Evolutionary conservation across 768 basidiomycete species (phyloP).

Genomic region (Lentinula sp.): DNA sequence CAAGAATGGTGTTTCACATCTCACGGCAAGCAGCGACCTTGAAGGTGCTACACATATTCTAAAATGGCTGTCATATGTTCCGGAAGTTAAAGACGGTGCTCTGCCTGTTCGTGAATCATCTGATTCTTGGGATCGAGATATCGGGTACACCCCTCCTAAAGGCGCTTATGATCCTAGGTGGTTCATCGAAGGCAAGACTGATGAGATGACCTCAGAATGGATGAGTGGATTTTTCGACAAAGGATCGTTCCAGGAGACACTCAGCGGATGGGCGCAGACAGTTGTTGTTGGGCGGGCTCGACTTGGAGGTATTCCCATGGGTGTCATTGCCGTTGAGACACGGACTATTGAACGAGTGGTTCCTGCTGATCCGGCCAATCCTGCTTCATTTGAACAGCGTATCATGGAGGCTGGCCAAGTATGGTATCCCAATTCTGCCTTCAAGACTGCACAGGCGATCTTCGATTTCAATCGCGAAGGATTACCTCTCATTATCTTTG

Average conservation of each 20-base stretch:
- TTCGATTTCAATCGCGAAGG: constrained; percentile 98
- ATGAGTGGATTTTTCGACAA: constrained; percentile 94
- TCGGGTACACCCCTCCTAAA: constrained; percentile 87
- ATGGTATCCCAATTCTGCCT: constrained; percentile 99
- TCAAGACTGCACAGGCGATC: constrained; percentile 99
- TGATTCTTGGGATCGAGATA: constrained; percentile 90
- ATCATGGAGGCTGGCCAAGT: constrained; percentile 99
- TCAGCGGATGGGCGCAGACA: constrained; percentile 99
- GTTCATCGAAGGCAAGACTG: constrained; percentile 93
- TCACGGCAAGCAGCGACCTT: constrained; percentile 91
- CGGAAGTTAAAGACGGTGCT: constrained; percentile 71
- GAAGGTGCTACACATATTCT: constrained; percentile 93
- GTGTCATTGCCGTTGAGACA: constrained; percentile 97
- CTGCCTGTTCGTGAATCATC: constrained; percentile 71
- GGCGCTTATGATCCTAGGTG: constrained; percentile 95
- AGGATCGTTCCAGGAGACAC: constrained; percentile 96
- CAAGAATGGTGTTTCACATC: constrained; percentile 98
- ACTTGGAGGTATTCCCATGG: constrained; percentile 93
- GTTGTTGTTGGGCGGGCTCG: constrained; percentile 96
- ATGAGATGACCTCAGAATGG: constrained; percentile 75
- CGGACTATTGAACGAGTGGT: constrained; percentile 95
- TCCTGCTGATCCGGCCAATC: constrained; percentile 97
- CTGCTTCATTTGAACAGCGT: constrained; percentile 91
- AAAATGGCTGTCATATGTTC: constrained; percentile 92
- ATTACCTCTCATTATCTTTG: constrained; percentile 95